Conservation (phyloP, 257 asterid genomes). For the Cinchona pubescens region DNA sequence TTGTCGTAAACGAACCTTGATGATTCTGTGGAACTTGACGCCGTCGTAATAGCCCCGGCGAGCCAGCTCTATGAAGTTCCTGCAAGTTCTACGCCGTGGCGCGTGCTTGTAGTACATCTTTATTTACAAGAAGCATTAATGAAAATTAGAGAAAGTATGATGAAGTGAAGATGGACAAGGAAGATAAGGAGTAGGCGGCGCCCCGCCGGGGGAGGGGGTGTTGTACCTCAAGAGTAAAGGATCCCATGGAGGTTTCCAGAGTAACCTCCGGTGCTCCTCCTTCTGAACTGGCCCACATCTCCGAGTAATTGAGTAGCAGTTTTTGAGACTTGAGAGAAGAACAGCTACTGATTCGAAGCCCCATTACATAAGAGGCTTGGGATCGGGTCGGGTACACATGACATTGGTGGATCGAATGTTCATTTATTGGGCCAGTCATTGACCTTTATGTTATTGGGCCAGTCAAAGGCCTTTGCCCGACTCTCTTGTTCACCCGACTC, state of each 20-base stretch:
- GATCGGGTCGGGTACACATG: no score
- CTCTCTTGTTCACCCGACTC: no score
- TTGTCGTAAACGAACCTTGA: conserved; percentile 47
- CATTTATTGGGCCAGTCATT: no score
- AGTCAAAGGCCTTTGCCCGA: no score
- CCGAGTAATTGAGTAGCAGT: no score
- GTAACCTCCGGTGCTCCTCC: conserved; percentile 95
- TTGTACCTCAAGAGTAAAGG: conserved; percentile 75
- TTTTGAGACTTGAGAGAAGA: background rate
- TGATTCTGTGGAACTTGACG: conserved; percentile 91
- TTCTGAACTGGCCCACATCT: conserved; percentile 51
- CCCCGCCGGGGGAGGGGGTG: background rate
- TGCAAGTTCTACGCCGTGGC: conserved; percentile 87
- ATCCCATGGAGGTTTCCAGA: conserved; percentile 92
- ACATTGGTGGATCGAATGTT: no score
- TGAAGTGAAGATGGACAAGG: no score
- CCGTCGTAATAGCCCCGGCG: conserved; percentile 84
- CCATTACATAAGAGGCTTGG: no score
- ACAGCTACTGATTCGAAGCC: no score
- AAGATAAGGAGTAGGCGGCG: background rate
- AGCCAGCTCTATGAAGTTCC: conserved; percentile 87
- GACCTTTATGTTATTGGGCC: no score
- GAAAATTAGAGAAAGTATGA: background rate
- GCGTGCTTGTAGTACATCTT: conserved; percentile 93
- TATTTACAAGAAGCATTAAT: no score